These are phyloP conservation scores for Citrus cavaleriei DNA, from an alignment of 345 rosid species.

Conservation along the genomic window DNA sequence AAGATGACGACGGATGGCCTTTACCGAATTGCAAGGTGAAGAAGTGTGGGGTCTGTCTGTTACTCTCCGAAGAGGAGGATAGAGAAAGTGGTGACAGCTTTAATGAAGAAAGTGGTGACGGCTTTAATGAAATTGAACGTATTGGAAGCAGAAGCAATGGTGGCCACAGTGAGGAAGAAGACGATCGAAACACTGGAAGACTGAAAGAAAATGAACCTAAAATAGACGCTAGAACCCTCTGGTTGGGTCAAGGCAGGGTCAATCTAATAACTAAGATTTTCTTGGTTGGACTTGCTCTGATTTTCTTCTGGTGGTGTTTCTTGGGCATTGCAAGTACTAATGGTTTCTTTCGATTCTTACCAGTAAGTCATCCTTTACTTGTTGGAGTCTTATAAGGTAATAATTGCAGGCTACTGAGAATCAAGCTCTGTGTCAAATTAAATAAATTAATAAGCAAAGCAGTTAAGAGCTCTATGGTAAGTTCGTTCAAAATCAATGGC, in stretches of 20 bases:
- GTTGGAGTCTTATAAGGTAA: not conserved
- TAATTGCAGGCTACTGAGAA: not conserved
- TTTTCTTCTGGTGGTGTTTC: constrained; percentile 3
- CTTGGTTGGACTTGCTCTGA: not conserved
- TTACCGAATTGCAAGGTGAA: not conserved
- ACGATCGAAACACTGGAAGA: not conserved
- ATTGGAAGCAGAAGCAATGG: not conserved
- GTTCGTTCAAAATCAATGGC: no score
- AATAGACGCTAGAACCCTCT: not conserved
- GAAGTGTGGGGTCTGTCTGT: not conserved
- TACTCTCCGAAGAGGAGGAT: not conserved
- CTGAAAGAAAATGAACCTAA: not conserved
- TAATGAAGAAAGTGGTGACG: not conserved
- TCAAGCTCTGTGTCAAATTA: not conserved
- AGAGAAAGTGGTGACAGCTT: not conserved
- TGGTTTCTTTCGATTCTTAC: not conserved
- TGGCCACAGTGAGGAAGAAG: not conserved
- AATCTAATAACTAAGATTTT: not conserved
- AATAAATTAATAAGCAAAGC: not conserved
- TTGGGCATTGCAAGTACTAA: not conserved
- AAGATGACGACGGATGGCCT: not conserved
- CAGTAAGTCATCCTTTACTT: not conserved
- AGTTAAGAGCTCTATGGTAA: not conserved
- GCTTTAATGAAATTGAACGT: not conserved
- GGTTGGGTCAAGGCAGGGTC: not conserved